These are phyloP conservation scores for Rhodotorula sp. DNA, from an alignment of 1,284 basidiomycete genomes.

Conservation along the genomic window DNA sequence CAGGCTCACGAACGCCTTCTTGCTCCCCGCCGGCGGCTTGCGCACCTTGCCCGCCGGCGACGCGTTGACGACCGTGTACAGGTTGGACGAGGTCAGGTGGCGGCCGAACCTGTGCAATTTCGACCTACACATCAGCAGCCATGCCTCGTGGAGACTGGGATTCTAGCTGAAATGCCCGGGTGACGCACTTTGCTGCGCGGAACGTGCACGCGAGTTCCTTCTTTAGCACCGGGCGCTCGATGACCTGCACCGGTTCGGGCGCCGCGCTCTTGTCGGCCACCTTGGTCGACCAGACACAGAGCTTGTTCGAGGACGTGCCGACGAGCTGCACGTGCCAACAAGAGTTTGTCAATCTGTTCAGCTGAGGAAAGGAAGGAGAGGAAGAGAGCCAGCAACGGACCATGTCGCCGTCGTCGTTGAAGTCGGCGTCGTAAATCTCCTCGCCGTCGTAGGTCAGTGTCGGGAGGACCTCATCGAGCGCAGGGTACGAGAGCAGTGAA, in stretches of 20 bases:
- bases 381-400: not conserved
- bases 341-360: too few relatives aligned
- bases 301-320: slow-evolving; percentile 28
- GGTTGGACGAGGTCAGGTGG: slow-evolving; percentile 55
- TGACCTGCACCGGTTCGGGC: slow-evolving; percentile 40
- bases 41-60: slow-evolving; percentile 46
- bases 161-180: not conserved
- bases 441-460: slow-evolving; percentile 34
- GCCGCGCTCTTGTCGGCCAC: not conserved
- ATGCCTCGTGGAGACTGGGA: too few relatives aligned
- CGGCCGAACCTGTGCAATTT: slow-evolving; percentile 60
- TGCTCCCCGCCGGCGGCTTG: slow-evolving; percentile 17
- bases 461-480: slow-evolving; percentile 30
- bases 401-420: slow-evolving; percentile 33
- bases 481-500: slow-evolving; percentile 31
- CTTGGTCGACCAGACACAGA: slow-evolving; percentile 36
- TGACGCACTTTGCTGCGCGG: slow-evolving; percentile 66
- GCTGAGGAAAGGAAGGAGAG: not conserved
- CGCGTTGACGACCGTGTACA: slow-evolving; percentile 77
- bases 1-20: slow-evolving; percentile 42
- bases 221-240: slow-evolving; percentile 44
- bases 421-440: slow-evolving; percentile 45
- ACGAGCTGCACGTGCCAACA: too few relatives aligned
- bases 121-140: not conserved
- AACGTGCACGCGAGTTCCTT: slow-evolving; percentile 60